phyloP scores from a whole-genome alignment of 2,329 filamentous ascomycete species.

The Sclerotinia nivalis region DNA sequence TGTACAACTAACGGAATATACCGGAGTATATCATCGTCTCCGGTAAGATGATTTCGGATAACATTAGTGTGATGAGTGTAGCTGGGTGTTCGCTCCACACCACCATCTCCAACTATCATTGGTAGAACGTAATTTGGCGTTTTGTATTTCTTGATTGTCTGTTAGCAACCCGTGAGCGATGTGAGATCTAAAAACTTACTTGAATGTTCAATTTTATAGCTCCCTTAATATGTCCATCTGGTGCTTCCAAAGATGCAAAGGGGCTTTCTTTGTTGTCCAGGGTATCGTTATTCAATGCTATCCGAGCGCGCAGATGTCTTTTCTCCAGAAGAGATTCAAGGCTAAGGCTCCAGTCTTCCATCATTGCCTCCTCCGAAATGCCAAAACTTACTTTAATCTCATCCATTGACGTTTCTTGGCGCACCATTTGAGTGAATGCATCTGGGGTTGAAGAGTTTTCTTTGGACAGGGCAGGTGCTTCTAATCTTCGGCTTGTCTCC shows the following conservation, averaged over 20 bases:
- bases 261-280: conserved; percentile 30
- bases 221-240: conserved; percentile 20
- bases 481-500: background rate
- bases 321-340: background rate
- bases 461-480: background rate
- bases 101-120: conserved; percentile 21
- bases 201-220: conserved; percentile 20
- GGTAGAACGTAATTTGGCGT: conserved; percentile 23
- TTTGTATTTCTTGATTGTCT: conserved; percentile 29
- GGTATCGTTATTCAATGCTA: conserved; percentile 8
- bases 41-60: conserved; percentile 34
- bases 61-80: conserved; percentile 34
- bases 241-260: conserved; percentile 29
- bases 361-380: background rate
- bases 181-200: conserved; percentile 21
- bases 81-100: conserved; percentile 32
- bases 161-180: conserved; percentile 22
- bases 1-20: conserved; percentile 34
- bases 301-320: background rate
- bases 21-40: conserved; percentile 36
- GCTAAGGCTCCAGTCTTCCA: conserved; percentile 3
- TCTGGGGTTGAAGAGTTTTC: background rate
- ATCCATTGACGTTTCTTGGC: background rate
- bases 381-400: background rate
- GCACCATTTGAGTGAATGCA: background rate